phyloP scores from a whole-genome alignment of 2,329 filamentous ascomycete genomes.

The Calonectria naviculata region DNA sequence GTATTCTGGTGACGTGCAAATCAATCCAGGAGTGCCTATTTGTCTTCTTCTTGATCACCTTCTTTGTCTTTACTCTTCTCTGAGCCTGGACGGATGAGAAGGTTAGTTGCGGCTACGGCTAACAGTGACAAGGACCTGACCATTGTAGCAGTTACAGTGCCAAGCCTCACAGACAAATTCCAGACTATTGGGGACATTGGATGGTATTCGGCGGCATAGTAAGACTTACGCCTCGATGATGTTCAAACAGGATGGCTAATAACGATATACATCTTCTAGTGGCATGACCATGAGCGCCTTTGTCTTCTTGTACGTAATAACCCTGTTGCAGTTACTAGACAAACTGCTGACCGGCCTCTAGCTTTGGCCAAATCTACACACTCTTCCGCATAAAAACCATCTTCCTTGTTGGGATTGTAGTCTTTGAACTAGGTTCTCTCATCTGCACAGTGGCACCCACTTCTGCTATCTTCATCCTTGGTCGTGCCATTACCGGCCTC shows the following conservation, averaged over 20 bases:
- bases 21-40: neutral
- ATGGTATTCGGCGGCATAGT: constrained; percentile 42
- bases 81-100: neutral
- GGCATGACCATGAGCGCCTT: constrained; percentile 39
- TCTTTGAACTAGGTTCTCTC: constrained; percentile 47
- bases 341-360: neutral
- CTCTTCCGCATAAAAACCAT: constrained; percentile 43
- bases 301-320: constrained; percentile 30
- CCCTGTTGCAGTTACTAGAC: accelerated
- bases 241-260: neutral
- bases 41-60: neutral
- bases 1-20: neutral
- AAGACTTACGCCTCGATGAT: neutral
- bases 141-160: constrained; percentile 34
- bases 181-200: constrained; percentile 39
- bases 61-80: neutral
- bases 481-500: constrained; percentile 49
- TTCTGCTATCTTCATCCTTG: constrained; percentile 49
- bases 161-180: constrained; percentile 38
- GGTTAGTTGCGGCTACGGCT: neutral
- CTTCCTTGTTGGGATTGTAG: constrained; percentile 40
- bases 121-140: constrained; percentile 28
- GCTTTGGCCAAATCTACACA: constrained; percentile 45
- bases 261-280: neutral
- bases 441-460: constrained; percentile 49